Base-by-base conservation (phyloP, 2,329 filamentous ascomycete species). In the Fusarium sp. region DNA sequence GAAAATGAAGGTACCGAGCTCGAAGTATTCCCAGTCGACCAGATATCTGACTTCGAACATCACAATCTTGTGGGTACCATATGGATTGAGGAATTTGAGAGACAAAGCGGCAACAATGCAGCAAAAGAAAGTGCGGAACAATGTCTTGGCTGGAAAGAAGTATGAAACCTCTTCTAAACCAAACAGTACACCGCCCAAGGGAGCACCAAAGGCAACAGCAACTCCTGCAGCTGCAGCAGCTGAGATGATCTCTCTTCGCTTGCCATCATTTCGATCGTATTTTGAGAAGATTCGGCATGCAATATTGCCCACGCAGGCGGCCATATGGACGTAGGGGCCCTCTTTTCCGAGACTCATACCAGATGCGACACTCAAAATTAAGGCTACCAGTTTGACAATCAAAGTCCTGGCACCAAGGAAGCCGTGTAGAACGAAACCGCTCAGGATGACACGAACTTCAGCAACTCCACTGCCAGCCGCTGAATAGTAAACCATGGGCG, bases 81-180 rank as follows among this genome's bases (percentile, higher is more conserved):
- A 99, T 0, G 96, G 96, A 74, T 99, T 97, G 40, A 98, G 84
- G 72, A 98, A 98, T 76, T 98, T 98, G 73, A 99, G 84, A 2
- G 94, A 95, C 34, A 99, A 81, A 0, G 96, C 94, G 3, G 96
- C 94, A 32, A 92, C 91, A 74, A 98, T 98, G 80, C 95, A 98
- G 83, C 95, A 98, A 81, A 98, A 98, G 80, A 99, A 99, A 0
- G 96, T 98, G 56, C 96, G 87, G 83, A 99, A 99, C 11, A 99
- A 87, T 0, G 95, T 98, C 82, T 99, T 98, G 8, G 95, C 94
- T 1, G 96, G 95, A 79, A 98, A 98, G 80, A 98, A 98, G 80
- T 98, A 98, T 73, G 93, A 90, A 67, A 98, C 94, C 85, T 98
- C 96, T 80, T 99, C 96, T 30, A 98, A 81, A 34, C 94, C 94